These are phyloP conservation scores for Penicillium steckii DNA, from an alignment of 495 filamentous ascomycete genomes.

Conservation along the genomic window DNA sequence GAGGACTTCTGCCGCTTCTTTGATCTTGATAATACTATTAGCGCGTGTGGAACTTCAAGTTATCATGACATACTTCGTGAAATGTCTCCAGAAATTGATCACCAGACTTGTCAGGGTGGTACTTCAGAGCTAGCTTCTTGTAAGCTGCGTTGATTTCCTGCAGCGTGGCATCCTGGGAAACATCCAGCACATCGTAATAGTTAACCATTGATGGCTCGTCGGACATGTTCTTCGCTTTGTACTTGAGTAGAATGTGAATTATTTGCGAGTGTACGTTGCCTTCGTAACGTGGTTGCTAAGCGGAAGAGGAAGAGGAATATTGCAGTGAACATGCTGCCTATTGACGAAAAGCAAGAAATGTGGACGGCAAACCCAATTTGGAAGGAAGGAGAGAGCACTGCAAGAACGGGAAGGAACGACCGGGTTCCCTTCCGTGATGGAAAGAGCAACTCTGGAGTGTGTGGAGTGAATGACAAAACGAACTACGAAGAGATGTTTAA, in stretches of 20 bases:
- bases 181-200: conserved; percentile 39
- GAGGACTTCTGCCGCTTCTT: conserved; percentile 39
- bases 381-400: no score
- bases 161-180: conserved; percentile 29
- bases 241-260: no score
- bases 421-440: no score
- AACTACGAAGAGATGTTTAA: neutral
- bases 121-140: conserved; percentile 51
- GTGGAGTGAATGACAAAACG: no score
- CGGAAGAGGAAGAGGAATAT: no score
- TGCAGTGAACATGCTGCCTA: no score
- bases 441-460: no score
- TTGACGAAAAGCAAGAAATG: no score
- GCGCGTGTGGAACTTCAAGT: neutral
- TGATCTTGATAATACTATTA: conserved; percentile 26
- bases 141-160: conserved; percentile 45
- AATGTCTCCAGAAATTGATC: conserved; percentile 8
- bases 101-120: conserved; percentile 62
- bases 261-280: no score
- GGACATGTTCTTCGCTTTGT: neutral
- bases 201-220: conserved; percentile 4
- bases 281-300: no score
- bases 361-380: no score
- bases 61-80: neutral
- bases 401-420: no score